Evolutionary conservation across 2,329 filamentous ascomycete species (phyloP), one percentile per base, ranked within the genome.

Genomic region (Ceratocystiopsis brevicomis): DNA sequence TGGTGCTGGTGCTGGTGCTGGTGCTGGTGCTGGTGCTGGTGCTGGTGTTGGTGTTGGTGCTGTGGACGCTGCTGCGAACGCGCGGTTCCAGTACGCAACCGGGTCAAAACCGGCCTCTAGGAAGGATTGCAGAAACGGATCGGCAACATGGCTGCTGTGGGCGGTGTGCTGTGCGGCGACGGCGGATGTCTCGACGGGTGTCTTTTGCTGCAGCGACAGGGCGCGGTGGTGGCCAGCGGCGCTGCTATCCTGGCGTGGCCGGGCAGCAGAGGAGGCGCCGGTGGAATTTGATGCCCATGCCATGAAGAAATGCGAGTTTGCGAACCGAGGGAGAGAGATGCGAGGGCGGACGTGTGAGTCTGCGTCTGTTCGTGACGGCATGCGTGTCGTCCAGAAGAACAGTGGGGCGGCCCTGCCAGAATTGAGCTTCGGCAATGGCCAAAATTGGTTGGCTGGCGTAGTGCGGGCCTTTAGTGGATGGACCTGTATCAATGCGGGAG

Each of bases 71-170:
- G 79, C 65, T 5, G 86, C 82, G 1, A 96, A 67, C 1, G 73
- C 72, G 46, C 76, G 66, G 61, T 96, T 96, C 53, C 96, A 75
- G 59, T 86, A 94, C 40, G 81, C 76, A 49, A 80, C 81, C 4
- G 87, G 72, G 58, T 94, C 84, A 60, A 96, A 96, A 38, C 71
- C 94, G 6, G 79, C 68, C 41, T 75, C 67, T 35, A 88, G 68
- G 59, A 95, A 95, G 44, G 80, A 76, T 45, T 74, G 73, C 3
- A 92, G 69, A 44, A 76, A 73, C 13, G 77, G 71, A 55, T 92
- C 85, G 48, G 78, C 63, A 35, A 83, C 69, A 57, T 87, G 75
- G 66, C 59, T 5, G 75, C 76, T 53, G 64, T 69, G 42, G 69
- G 62, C 51, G 66, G 30, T 58, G 54, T 25, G 59, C 40, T 3